phyloP scores from a whole-genome alignment of 75 land plant genomes.

The Pseudotsuga menziesii region DNA sequence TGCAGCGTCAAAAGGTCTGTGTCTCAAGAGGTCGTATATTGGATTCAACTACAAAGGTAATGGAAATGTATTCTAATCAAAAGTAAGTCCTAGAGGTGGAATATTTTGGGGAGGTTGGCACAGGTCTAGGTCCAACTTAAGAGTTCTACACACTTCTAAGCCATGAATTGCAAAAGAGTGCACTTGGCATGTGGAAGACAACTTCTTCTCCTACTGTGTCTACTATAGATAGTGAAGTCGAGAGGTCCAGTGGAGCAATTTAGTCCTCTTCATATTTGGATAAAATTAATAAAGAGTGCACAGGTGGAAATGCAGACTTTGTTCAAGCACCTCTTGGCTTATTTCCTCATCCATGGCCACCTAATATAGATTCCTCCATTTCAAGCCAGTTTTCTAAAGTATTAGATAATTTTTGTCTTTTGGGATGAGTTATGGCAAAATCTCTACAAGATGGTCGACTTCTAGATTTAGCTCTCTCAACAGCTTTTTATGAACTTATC shows the following conservation, averaged over 20 bases:
- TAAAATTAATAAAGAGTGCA: neutral
- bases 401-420: constrained; percentile 49
- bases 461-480: too few relatives aligned
- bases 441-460: too few relatives aligned
- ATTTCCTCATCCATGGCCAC: constrained; percentile 77
- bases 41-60: constrained; percentile 80
- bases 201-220: too few relatives aligned
- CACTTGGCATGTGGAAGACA: constrained; percentile 69
- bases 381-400: constrained; percentile 20
- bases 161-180: constrained; percentile 73
- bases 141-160: constrained; percentile 89
- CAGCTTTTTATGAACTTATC: too few relatives aligned
- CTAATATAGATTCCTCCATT: constrained; percentile 2
- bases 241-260: too few relatives aligned
- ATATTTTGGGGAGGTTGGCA: too few relatives aligned
- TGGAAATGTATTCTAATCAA: constrained; percentile 53
- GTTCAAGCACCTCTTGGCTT: constrained; percentile 46
- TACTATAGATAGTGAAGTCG: neutral
- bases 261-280: neutral
- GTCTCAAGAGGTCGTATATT: constrained; percentile 60
- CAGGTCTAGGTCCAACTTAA: constrained; percentile 91
- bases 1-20: constrained; percentile 65
- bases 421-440: constrained; percentile 73
- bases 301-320: constrained; percentile 7
- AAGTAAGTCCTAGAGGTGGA: too few relatives aligned